These are phyloP conservation scores for Petunia secreta DNA, from an alignment of 257 asterid species.

Conservation along the genomic window DNA sequence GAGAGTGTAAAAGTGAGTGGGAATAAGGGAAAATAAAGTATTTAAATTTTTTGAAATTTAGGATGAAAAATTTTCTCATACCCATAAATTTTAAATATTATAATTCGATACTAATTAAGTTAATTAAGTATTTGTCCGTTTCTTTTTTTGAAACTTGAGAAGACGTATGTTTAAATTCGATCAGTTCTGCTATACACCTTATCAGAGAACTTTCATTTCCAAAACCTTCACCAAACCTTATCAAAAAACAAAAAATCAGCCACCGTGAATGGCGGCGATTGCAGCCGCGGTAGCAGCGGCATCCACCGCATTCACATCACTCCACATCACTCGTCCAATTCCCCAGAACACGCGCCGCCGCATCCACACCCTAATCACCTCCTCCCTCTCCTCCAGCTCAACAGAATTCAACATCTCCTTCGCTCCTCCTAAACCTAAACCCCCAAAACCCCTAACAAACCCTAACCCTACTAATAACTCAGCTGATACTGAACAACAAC, in stretches of 20 bases:
- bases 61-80: too few species aligned
- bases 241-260: constrained; percentile 15
- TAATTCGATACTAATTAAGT: too few species aligned
- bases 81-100: too few species aligned
- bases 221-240: constrained; percentile 28
- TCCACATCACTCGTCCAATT: constrained; percentile 41
- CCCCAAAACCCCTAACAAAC: constrained; percentile 35
- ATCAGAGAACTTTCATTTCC: neutral
- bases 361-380: constrained; percentile 49
- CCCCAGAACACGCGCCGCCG: constrained; percentile 45
- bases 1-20: too few species aligned
- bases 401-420: constrained; percentile 69
- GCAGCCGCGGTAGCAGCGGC: constrained; percentile 56
- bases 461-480: constrained; percentile 31
- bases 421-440: constrained; percentile 60
- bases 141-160: neutral
- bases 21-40: too few species aligned
- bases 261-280: constrained; percentile 61
- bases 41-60: too few species aligned
- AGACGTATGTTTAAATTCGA: neutral
- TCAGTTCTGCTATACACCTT: too few species aligned
- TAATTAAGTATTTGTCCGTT: neutral
- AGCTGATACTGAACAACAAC: constrained; percentile 21
- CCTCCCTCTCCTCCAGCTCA: constrained; percentile 52
- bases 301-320: constrained; percentile 59